Evolutionary conservation across 2,329 filamentous ascomycete genomes (phyloP), one percentile per base, ranked within the genome.

Genomic region (Neofusicoccum laricinum): DNA sequence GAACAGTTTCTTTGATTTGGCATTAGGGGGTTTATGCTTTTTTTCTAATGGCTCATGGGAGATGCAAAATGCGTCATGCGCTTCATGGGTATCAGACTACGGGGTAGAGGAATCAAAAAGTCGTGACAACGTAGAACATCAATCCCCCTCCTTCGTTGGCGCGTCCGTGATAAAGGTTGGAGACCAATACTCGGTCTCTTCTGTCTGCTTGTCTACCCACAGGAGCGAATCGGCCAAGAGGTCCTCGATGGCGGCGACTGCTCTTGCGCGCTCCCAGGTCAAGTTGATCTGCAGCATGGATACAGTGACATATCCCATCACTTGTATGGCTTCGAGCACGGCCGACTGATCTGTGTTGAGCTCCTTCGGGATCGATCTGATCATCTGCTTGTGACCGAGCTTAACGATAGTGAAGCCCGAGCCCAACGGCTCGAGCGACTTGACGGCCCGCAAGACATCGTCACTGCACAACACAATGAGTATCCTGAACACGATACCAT

Each of bases 111-210:
- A 59, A 59, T 59, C 55, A 59, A 59, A 43, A 59, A 59, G 55
- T 59, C 41, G 55, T 59, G 41, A 36, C 40, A 46, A 46, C 32
- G 19, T 53, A 17, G 34, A 61, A 11, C 19, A 32, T 51, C n/a
- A 59, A 6, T 59, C 55, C 15, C 46, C 55, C 40, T 64, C 63
- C 46, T 30, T 50, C n/a, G 49, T 53, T 34, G 43, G 53, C n/a
- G 63, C 43, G 11, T 65, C 64, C 15, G 78, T 73, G 71, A 93
- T 91, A 66, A 90, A 91, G 0, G 89, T 88, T 0, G 91, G 91
- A 65, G 88, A 91, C 95, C 95, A 99, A 72, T 97, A 99, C 77
- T 98, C 93, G 77, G 89, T 93, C 79, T 98, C 94, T 8, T 86
- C 83, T 38, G 84, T 88, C 79, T 97, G 93, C 69, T 86, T 87